Evolutionary conservation across 164 flowering plant species (phyloP).

Genomic region (Piper longum): DNA sequence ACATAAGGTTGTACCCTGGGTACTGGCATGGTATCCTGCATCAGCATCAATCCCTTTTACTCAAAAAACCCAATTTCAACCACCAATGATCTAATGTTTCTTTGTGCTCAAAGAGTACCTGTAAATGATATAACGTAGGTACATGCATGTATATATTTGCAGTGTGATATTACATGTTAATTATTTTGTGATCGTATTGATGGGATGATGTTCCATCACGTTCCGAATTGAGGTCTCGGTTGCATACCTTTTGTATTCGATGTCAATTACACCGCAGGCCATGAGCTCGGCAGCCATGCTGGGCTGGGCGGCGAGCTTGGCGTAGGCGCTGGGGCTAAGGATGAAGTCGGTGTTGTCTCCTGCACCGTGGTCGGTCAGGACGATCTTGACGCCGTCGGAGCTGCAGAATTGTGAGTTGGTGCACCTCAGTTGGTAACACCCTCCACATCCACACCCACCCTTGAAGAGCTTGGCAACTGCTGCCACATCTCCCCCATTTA

Average conservation of each 20-base stretch:
- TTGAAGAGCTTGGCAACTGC: slow-evolving; percentile 55
- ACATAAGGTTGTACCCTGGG: slow-evolving; percentile 29
- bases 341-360: slow-evolving; percentile 81
- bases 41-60: background rate
- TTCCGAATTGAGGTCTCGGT: no score
- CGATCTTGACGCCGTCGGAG: slow-evolving; percentile 42
- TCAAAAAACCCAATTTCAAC: no score
- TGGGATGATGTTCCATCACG: no score
- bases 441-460: slow-evolving; percentile 77
- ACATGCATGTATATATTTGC: no score
- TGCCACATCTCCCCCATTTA: slow-evolving; percentile 49
- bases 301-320: slow-evolving; percentile 44
- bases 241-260: slow-evolving; percentile 37
- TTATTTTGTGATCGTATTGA: no score
- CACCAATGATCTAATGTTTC: no score
- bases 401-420: slow-evolving; percentile 36
- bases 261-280: slow-evolving; percentile 59
- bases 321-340: slow-evolving; percentile 45
- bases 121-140: no score
- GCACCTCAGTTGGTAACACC: slow-evolving; percentile 87
- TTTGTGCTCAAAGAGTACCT: no score
- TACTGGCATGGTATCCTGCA: slow-evolving; percentile 47
- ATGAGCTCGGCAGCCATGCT: slow-evolving; percentile 24
- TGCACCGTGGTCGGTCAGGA: slow-evolving; percentile 71
- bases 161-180: no score